These are phyloP conservation scores for Starmera caribaea DNA, from an alignment of 805 yeast genomes.

Conservation along the genomic window DNA sequence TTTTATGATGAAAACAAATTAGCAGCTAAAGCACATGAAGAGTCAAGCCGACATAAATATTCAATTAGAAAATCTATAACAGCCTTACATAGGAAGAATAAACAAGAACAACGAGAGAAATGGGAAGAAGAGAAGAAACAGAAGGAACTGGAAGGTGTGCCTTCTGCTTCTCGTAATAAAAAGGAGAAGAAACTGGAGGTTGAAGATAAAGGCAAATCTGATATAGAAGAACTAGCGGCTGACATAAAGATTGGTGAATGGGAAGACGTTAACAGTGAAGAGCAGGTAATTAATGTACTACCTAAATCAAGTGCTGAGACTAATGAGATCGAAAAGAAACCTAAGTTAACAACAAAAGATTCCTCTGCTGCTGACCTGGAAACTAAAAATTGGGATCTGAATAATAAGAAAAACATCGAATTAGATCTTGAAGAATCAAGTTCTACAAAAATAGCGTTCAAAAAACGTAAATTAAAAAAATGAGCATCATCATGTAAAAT, in stretches of 20 bases:
- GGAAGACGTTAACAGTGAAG: slow-evolving; percentile 5
- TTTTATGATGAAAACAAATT: slow-evolving; percentile 28
- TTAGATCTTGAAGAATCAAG: slow-evolving; percentile 4
- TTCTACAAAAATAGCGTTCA: slow-evolving; percentile 7
- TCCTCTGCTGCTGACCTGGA: slow-evolving; percentile 15
- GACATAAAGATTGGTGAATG: slow-evolving; percentile 8
- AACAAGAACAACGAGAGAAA: slow-evolving; percentile 7
- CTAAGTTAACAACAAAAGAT: background rate
- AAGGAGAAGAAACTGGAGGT: slow-evolving; percentile 1
- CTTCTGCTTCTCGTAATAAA: slow-evolving; percentile 4
- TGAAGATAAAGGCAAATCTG: background rate
- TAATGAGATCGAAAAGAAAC: background rate
- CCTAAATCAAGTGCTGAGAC: background rate
- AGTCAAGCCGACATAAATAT: slow-evolving; percentile 21
- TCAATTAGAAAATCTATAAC: slow-evolving; percentile 14
- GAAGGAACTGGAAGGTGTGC: slow-evolving; percentile 10
- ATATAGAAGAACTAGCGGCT: slow-evolving; percentile 1
- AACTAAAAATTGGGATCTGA: slow-evolving; percentile 19
- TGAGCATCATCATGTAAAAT: background rate
- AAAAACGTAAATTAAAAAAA: slow-evolving; percentile 12
- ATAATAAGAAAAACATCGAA: slow-evolving; percentile 7
- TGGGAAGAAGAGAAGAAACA: slow-evolving; percentile 11
- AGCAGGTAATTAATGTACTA: background rate
- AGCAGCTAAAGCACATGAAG: slow-evolving; percentile 23
- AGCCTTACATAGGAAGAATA: slow-evolving; percentile 18